Percentiles rank a stretch among this genome's conserved stretches.
These are phyloP conservation scores for Acanthamoeba royreba DNA, from an alignment of 208 protist species.

Conservation along the genomic window DNA sequence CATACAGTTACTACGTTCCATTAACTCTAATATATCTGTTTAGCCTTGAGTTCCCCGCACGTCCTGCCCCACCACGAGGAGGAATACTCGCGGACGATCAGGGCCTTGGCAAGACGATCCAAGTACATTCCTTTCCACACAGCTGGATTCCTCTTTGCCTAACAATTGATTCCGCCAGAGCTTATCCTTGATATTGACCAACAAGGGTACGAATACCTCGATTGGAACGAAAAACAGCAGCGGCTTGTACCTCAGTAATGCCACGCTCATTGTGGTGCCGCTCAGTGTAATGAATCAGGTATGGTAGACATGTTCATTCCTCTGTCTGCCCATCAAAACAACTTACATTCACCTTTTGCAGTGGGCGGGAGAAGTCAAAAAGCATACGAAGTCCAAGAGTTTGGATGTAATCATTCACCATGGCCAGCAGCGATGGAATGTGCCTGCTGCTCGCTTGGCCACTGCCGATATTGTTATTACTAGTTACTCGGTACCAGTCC, in stretches of 20 bases:
- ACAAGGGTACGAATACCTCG: not conserved
- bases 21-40: not conserved
- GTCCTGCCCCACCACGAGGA: not conserved
- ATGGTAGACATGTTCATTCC: constrained; percentile 47
- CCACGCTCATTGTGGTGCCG: not conserved
- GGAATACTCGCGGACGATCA: constrained; percentile 66
- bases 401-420: not conserved
- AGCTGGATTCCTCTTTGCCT: too few relatives aligned
- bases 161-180: not conserved
- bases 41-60: not conserved
- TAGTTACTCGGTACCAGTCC: not conserved
- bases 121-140: constrained; percentile 46
- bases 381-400: constrained; percentile 28
- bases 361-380: constrained; percentile 57
- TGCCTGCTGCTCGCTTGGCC: not conserved
- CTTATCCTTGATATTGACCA: constrained; percentile 6
- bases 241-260: not conserved
- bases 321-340: too few relatives aligned
- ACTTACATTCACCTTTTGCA: too few relatives aligned
- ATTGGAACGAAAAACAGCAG: not conserved
- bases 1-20: not conserved
- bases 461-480: not conserved
- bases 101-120: constrained; percentile 77
- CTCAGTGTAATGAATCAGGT: not conserved
- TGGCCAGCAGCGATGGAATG: not conserved